Evolutionary conservation across 2,329 filamentous ascomycete genomes (phyloP).

Genomic region (Chaetomiaceae sp.): DNA sequence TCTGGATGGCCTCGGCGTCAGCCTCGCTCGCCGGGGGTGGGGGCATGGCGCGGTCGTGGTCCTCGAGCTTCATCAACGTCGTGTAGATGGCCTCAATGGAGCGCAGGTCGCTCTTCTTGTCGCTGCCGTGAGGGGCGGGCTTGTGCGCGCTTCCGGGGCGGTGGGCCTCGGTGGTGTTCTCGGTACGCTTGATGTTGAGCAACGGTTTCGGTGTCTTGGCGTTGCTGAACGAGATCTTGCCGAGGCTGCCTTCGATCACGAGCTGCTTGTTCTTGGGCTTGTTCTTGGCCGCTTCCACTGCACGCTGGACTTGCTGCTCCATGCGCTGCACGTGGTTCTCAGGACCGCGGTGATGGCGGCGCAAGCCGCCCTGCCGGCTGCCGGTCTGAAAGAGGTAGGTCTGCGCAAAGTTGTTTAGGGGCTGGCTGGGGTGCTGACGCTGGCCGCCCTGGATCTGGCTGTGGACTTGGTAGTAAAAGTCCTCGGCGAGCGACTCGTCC

Average conservation of each 20-base stretch:
- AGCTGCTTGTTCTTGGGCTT: constrained; percentile 97
- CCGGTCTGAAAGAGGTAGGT: constrained; percentile 96
- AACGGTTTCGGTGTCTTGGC: constrained; percentile 94
- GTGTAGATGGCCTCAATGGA: constrained; percentile 87
- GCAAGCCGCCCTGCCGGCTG: constrained; percentile 65
- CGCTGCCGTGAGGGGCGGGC: constrained; percentile 45
- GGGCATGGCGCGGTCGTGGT: constrained; percentile 79
- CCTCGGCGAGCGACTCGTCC: constrained; percentile 77
- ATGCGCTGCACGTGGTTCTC: constrained; percentile 98
- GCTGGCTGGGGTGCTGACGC: constrained; percentile 85
- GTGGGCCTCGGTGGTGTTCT: constrained; percentile 55
- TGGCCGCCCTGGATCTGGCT: constrained; percentile 87
- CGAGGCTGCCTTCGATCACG: constrained; percentile 90
- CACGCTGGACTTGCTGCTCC: constrained; percentile 97
- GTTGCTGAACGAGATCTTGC: constrained; percentile 98
- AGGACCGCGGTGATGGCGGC: constrained; percentile 72
- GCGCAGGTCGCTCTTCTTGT: constrained; percentile 74
- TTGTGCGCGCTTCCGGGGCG: constrained; percentile 46
- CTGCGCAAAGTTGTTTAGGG: constrained; percentile 92
- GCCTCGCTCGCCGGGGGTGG: constrained; percentile 52
- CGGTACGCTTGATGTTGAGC: constrained; percentile 87
- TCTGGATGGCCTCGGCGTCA: constrained; percentile 63
- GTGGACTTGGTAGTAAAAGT: constrained; percentile 98
- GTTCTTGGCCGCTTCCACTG: constrained; percentile 93
- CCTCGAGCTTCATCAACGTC: constrained; percentile 87